Base-by-base conservation (phyloP, 345 rosid genomes). In the Eutrema heterophyllum region DNA sequence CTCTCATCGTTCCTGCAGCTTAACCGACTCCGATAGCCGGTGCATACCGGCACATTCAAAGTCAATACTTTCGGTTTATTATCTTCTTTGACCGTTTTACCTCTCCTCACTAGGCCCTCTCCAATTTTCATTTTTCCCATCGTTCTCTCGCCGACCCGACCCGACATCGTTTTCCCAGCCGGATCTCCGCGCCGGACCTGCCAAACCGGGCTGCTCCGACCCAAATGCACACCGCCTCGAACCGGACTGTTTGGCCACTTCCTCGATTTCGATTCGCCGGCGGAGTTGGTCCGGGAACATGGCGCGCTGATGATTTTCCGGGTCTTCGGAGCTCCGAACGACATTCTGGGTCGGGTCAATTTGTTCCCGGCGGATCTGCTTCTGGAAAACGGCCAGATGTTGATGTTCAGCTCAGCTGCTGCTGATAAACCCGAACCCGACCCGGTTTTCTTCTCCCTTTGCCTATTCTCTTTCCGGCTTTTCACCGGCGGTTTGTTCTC, bases 191-290 rank as follows among this genome's bases (percentile, higher is more conserved):
- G 88, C 29, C 83, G 80, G 12, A 82, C 84, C 79, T 87, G 91
- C 97, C 93, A 92, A 40, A 92, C 87, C 0, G 96, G 97, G 67
- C 89, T 88, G 80, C 81, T 86, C 78, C 96, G 90, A 33, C 90
- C 89, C 73, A 89, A 26, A 75, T 86, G 89, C 39, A 92, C 82
- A 9, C 93, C 90, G 24, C 80, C 62, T 41, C 90, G 85, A 63
- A 86, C 81, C 18, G 97, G 92, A 49, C 92, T 85, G 58, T 69
- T 71, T 2, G 21, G 90, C 93, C 92, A 92, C 80, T 86, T 88
- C 78, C 79, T 73, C 13, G 79, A 77, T 56, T 81, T 81, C 8
- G 74, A 73, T 52, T 78, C 81, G 6, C 97, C 92, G 0, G 88
- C 76, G 0, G 97, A 88, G 69, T 89, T 89, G 64, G 92, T 88